A percentile compares a stretch with the other conserved stretches of the same genome.
phyloP scores from a whole-genome alignment of 352 stramenopile genomes.

The Globisporangium nodosum region DNA sequence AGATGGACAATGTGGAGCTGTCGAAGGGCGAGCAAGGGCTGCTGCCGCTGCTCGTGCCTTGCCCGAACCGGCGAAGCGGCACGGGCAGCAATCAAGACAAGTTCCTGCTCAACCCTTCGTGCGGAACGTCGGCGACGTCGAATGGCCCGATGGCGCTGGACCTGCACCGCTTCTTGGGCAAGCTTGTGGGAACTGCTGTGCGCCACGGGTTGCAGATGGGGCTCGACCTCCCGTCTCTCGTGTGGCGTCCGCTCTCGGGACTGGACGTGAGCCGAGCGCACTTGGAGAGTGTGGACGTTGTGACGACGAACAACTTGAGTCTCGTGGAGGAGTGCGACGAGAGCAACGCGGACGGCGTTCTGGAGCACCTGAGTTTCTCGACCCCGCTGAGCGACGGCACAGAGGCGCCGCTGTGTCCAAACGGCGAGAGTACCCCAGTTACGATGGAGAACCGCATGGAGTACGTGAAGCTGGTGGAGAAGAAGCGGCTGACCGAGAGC shows the following conservation, averaged over 20 bases:
- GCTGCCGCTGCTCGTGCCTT: conserved; percentile 85
- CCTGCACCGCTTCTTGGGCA: conserved; percentile 93
- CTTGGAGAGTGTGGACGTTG: conserved; percentile 77
- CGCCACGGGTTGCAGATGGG: conserved; percentile 94
- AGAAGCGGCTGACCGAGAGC: conserved; percentile 73
- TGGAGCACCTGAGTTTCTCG: conserved; percentile 73
- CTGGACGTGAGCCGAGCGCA: conserved; percentile 72
- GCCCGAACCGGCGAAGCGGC: conserved; percentile 78
- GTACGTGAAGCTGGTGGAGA: conserved; percentile 69
- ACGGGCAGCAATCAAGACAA: conserved; percentile 91
- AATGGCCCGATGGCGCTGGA: conserved; percentile 90
- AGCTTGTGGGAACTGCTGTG: conserved; percentile 94
- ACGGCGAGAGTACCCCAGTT: conserved; percentile 66
- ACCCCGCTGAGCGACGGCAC: conserved; percentile 77
- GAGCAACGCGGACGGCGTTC: conserved; percentile 34
- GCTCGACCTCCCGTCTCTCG: conserved; percentile 82
- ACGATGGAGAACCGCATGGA: conserved; percentile 47
- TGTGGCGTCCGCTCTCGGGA: conserved; percentile 83
- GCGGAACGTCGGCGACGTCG: conserved; percentile 70
- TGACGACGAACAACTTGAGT: conserved; percentile 58
- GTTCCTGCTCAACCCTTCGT: conserved; percentile 87
- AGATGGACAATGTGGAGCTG: conserved; percentile 87
- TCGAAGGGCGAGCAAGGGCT: conserved; percentile 83
- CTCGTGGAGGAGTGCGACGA: conserved; percentile 50
- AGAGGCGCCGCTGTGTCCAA: conserved; percentile 59